Base-by-base conservation (phyloP, 257 asterid species). In the Schizonepeta tenuifolia region DNA sequence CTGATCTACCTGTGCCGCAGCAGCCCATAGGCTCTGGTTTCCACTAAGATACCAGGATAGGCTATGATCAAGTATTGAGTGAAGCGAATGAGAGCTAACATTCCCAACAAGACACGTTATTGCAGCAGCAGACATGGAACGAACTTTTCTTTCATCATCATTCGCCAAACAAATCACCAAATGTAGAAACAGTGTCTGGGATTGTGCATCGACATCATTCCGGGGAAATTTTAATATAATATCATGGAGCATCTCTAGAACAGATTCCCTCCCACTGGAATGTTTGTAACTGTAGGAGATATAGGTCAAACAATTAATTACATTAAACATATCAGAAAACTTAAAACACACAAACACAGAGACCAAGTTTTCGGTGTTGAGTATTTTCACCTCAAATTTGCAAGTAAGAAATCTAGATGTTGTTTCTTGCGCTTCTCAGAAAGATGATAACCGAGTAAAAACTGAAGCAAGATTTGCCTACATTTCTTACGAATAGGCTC, bases 201-300 rank as follows among this genome's bases (percentile, higher is more conserved):
- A 88, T 73, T 87, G 96, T 65, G 68, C 86, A 63, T 94, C 95
- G 10, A 91, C 50, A 38, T 61, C 65, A 8, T 70, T 75, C 50
- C 22, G 74, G 5, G 96, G 95, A 78, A 94, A 88, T 78, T 89
- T 94, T 83, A 78, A 68, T 80, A 94, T 87, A 72, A 94, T 85
- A 55, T 86, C 88, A 84, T 87, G 95, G 53, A 91, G 85, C 96
- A 94, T 94, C 87, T 94, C 97, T 65, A 94, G 98, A 65, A 89
- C 87, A 64, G 97, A 82, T 83, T 91, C 97, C 77, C 96, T 88
- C 61, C 99, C 99, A 78, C 87, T 79, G 65, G 97, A 67, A 85
- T 91, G 95, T 73, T 89, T 89, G 64, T 94, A 94, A 60, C 99
- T 94, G 89, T 67, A 77, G 63, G 33, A 57, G 43, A n/a, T n/a